phyloP scores from a whole-genome alignment of 805 yeast species.

The Yamadazyma takamatsuzukensis region DNA sequence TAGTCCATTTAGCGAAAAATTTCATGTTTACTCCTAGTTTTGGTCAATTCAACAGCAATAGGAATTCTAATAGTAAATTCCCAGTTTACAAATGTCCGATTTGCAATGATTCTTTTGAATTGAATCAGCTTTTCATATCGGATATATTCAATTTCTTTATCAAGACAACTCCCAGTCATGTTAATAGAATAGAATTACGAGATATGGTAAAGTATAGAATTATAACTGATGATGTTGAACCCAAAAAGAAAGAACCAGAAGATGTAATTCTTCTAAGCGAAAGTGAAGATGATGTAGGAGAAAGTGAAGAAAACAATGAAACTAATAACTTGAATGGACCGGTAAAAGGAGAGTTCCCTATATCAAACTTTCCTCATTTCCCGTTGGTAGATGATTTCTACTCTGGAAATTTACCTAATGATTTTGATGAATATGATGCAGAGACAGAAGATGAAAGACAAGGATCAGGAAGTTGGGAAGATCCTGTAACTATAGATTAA shows the following conservation, averaged over 20 bases:
- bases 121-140: slow-evolving; percentile 32
- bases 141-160: slow-evolving; percentile 41
- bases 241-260: slow-evolving; percentile 11
- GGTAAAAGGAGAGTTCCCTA: background rate
- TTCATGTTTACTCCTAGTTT: slow-evolving; percentile 7
- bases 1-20: slow-evolving; percentile 4
- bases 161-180: slow-evolving; percentile 32
- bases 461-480: slow-evolving; percentile 37
- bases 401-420: no score
- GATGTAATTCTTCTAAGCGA: slow-evolving; percentile 30
- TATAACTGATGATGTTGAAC: slow-evolving; percentile 21
- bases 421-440: slow-evolving; percentile 2
- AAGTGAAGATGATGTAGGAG: slow-evolving; percentile 21
- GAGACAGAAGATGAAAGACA: slow-evolving; percentile 10
- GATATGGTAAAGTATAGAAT: slow-evolving; percentile 32
- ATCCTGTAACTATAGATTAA: slow-evolving; percentile 36
- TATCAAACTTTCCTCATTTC: background rate
- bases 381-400: background rate
- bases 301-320: slow-evolving; percentile 4
- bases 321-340: background rate
- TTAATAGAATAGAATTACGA: slow-evolving; percentile 31
- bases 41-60: background rate
- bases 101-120: slow-evolving; percentile 32
- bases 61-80: slow-evolving; percentile 3
- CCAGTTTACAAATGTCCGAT: slow-evolving; percentile 39